Percentiles rank a stretch among this genome's conserved stretches.
phyloP scores from a whole-genome alignment of 345 rosid species.

The Eucalyptus fibrosa region DNA sequence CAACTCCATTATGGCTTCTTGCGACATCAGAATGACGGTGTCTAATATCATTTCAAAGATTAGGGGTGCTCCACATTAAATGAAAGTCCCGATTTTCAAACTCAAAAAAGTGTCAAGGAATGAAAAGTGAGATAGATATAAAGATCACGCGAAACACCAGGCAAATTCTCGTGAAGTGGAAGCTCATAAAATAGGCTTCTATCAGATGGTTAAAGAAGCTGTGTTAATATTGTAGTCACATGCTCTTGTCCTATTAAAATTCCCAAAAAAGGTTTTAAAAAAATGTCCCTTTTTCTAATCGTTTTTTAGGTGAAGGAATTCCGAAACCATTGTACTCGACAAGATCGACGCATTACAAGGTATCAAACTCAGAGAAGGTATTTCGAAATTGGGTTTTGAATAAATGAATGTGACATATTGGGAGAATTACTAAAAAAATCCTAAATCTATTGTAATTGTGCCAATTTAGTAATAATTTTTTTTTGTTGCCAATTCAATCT shows the following conservation, averaged over 20 bases:
- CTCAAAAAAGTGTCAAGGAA: neutral
- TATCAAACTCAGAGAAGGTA: neutral
- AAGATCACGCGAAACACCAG: neutral
- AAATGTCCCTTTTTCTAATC: too few relatives aligned
- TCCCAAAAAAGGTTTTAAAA: neutral
- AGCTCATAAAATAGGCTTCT: neutral
- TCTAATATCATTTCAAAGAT: neutral
- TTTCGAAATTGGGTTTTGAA: accelerated
- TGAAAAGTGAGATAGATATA: neutral
- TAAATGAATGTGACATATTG: neutral
- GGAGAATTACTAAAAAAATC: accelerated
- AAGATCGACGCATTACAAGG: neutral
- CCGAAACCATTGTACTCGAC: neutral
- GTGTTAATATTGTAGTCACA: neutral
- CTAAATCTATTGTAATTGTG: accelerated
- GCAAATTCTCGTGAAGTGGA: neutral
- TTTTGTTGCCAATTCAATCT: accelerated
- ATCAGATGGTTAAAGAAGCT: neutral
- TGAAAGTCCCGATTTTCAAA: neutral
- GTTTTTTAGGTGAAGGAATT: too few relatives aligned
- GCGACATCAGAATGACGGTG: neutral
- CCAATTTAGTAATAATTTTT: accelerated
- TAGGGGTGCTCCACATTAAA: neutral
- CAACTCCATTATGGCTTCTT: neutral
- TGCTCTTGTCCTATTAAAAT: neutral